Conservation (phyloP, 306 rosid genomes). For the Erythrophleum fordii region DNA sequence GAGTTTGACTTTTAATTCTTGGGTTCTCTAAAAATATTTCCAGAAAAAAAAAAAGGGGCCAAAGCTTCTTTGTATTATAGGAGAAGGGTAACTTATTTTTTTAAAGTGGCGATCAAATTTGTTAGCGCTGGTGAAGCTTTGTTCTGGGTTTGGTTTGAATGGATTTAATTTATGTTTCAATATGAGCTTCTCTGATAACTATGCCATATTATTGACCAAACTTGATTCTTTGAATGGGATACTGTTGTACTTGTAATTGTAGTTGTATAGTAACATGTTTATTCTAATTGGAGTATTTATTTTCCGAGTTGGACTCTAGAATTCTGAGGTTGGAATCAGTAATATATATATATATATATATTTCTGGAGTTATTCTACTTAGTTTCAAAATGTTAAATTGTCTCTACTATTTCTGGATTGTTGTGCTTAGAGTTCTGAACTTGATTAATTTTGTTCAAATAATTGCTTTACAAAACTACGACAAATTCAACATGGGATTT, state of each 20-base stretch:
- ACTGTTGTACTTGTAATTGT: neutral
- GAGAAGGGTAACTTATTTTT: neutral
- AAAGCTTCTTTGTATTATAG: slow-evolving; percentile 5
- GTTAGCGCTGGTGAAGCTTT: slow-evolving; percentile 9
- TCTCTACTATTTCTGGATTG: neutral
- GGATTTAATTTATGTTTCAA: neutral
- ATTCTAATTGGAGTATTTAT: neutral
- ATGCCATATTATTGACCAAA: neutral
- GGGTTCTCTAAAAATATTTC: neutral
- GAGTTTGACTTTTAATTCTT: slow-evolving; percentile 14
- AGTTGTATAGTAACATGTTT: neutral
- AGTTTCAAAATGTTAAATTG: neutral
- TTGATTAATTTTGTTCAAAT: neutral
- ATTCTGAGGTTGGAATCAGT: neutral
- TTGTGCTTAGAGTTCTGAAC: neutral
- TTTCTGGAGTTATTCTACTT: neutral
- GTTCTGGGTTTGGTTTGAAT: neutral
- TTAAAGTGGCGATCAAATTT: slow-evolving; percentile 7
- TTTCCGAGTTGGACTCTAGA: neutral
- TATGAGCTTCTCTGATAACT: neutral
- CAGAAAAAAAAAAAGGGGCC: neutral
- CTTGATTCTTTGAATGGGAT: neutral
- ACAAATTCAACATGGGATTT: slow-evolving; percentile 23
- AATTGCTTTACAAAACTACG: neutral
- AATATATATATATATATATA: too few relatives aligned